These are phyloP conservation scores for Monosporascus sp. DNA, from an alignment of 2,329 filamentous ascomycete species.

Conservation along the genomic window DNA sequence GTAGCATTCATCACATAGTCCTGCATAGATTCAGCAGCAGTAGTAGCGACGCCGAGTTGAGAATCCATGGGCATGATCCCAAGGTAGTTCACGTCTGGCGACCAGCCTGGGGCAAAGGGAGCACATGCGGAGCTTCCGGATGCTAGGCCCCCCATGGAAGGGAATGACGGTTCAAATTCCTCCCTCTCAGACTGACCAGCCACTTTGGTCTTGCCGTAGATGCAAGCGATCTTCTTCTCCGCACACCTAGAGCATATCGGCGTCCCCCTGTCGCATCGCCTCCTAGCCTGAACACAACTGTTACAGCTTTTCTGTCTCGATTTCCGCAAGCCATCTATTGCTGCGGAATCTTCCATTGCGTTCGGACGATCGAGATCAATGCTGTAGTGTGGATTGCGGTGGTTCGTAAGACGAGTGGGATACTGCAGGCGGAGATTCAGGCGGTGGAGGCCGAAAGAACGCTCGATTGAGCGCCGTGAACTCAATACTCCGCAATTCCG, in stretches of 20 bases:
- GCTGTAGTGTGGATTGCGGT: too few species aligned
- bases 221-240: slow-evolving; percentile 29
- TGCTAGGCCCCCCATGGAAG: not conserved
- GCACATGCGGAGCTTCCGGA: not conserved
- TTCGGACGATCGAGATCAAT: too few species aligned
- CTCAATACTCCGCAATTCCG: too few species aligned
- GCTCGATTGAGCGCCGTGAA: too few species aligned
- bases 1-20: not conserved
- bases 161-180: too few species aligned
- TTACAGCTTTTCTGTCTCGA: slow-evolving; percentile 32
- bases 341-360: too few species aligned
- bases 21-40: not conserved
- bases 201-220: slow-evolving; percentile 17
- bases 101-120: slow-evolving; percentile 1
- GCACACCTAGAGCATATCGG: slow-evolving; percentile 32
- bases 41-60: not conserved
- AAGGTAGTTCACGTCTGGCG: slow-evolving; percentile 6
- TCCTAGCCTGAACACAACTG: slow-evolving; percentile 33
- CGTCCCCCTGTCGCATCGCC: slow-evolving; percentile 33
- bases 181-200: not conserved
- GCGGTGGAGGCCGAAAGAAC: too few species aligned
- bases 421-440: too few species aligned
- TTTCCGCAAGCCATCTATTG: not conserved
- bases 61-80: not conserved
- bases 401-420: too few species aligned